These are phyloP conservation scores for Plicaturopsis crispa DNA, from an alignment of 768 basidiomycete species.

Conservation along the genomic window DNA sequence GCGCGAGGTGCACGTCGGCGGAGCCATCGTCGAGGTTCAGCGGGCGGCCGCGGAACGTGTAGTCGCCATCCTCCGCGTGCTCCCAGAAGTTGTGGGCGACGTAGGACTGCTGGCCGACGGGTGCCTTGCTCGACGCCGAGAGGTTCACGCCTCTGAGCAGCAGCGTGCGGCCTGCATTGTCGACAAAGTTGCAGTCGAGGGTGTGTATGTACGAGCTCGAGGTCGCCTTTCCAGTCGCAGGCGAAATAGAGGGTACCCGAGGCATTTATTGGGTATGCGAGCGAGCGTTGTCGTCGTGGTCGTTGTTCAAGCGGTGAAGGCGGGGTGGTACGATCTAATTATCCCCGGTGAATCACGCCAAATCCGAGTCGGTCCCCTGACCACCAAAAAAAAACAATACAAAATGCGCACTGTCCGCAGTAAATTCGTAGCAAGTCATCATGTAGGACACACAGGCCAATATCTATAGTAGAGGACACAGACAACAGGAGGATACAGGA, in stretches of 20 bases:
- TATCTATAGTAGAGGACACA: too few relatives aligned
- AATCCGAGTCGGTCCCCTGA: too few relatives aligned
- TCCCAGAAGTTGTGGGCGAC: slow-evolving; percentile 78
- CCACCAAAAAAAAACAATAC: too few relatives aligned
- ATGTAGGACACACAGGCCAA: too few relatives aligned
- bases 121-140: slow-evolving; percentile 83
- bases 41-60: slow-evolving; percentile 70
- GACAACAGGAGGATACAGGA: slow-evolving; percentile 1
- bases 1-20: slow-evolving; percentile 77
- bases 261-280: too few relatives aligned
- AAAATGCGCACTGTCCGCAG: too few relatives aligned
- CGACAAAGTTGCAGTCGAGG: slow-evolving; percentile 61
- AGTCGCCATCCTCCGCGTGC: slow-evolving; percentile 57
- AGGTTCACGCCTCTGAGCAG: slow-evolving; percentile 94
- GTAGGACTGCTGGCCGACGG: slow-evolving; percentile 61
- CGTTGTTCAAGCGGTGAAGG: too few relatives aligned
- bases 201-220: slow-evolving; percentile 57
- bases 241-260: slow-evolving; percentile 45
- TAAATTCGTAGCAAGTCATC: too few relatives aligned
- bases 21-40: slow-evolving; percentile 79
- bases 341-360: too few relatives aligned
- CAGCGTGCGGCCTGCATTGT: slow-evolving; percentile 65
- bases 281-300: too few relatives aligned
- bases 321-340: too few relatives aligned
- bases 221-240: slow-evolving; percentile 44